phyloP scores from a whole-genome alignment of 805 yeast genomes.

The Helenozyma baotianmanensis region DNA sequence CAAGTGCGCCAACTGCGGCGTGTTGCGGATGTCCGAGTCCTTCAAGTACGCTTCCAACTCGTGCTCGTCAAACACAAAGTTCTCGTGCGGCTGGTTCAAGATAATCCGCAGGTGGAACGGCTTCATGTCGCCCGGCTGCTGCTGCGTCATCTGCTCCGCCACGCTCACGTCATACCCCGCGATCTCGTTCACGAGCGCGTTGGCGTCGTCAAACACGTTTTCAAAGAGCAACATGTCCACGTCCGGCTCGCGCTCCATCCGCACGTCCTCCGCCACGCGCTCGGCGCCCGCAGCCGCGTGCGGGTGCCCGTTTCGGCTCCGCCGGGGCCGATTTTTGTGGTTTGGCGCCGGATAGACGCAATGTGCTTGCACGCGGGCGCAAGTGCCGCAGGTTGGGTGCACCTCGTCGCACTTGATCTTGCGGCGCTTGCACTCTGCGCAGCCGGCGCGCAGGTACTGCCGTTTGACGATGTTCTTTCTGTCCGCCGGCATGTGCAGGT shows the following conservation, averaged over 20 bases:
- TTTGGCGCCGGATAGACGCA: slow-evolving; percentile 13
- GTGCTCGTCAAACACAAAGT: slow-evolving; percentile 11
- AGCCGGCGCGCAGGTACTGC: slow-evolving; percentile 17
- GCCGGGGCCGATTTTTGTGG: slow-evolving; percentile 8
- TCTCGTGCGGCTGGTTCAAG: slow-evolving; percentile 13
- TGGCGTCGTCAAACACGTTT: slow-evolving; percentile 17
- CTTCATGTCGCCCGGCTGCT: slow-evolving; percentile 8
- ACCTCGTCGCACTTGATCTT: slow-evolving; percentile 18
- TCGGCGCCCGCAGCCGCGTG: background rate
- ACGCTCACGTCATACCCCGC: slow-evolving; percentile 13
- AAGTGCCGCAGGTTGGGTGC: slow-evolving; percentile 15
- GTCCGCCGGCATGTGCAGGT: too few species aligned
- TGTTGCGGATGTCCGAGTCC: slow-evolving; percentile 8
- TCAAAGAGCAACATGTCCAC: slow-evolving; percentile 14
- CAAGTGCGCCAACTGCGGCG: slow-evolving; percentile 10
- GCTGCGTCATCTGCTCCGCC: slow-evolving; percentile 4
- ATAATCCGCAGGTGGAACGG: slow-evolving; percentile 17
- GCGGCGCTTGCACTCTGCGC: slow-evolving; percentile 18
- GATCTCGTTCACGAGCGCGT: slow-evolving; percentile 13
- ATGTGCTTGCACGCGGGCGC: slow-evolving; percentile 8
- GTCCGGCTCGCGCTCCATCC: slow-evolving; percentile 1
- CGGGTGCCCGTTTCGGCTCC: background rate
- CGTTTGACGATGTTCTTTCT: slow-evolving; percentile 5
- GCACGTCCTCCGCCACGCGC: too few species aligned
- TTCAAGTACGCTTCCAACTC: slow-evolving; percentile 13